Evolutionary conservation across 2,329 filamentous ascomycete species (phyloP).

Genomic region (Setomelanomma holmii): DNA sequence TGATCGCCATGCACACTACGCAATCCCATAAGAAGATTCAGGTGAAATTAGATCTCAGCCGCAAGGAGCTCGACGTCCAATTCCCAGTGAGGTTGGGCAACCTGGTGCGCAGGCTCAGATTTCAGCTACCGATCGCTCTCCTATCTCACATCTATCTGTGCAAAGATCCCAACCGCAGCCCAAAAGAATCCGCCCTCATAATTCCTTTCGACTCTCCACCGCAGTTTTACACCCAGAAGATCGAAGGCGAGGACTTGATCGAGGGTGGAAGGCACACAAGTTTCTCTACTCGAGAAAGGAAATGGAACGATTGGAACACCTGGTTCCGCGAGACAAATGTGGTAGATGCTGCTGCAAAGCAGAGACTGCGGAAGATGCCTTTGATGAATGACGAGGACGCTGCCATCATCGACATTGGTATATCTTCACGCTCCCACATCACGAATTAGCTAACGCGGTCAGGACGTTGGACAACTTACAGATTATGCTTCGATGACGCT

Average conservation of each 20-base stretch:
- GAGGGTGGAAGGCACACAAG: slow-evolving; percentile 12
- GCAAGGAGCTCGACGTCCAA: slow-evolving; percentile 54
- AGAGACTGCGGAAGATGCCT: slow-evolving; percentile 25
- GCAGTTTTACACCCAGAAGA: slow-evolving; percentile 51
- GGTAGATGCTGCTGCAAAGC: slow-evolving; percentile 49
- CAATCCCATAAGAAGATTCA: slow-evolving; percentile 32
- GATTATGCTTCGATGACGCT: slow-evolving; percentile 55
- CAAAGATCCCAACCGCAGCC: slow-evolving; percentile 18
- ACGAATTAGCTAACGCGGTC: background rate
- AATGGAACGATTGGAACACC: slow-evolving; percentile 64
- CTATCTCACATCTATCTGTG: slow-evolving; percentile 53
- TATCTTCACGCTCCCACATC: slow-evolving; percentile 16
- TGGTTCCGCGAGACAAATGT: slow-evolving; percentile 73
- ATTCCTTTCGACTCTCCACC: slow-evolving; percentile 51
- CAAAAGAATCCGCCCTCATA: slow-evolving; percentile 24
- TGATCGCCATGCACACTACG: slow-evolving; percentile 66
- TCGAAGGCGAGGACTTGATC: slow-evolving; percentile 15
- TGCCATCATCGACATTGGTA: slow-evolving; percentile 67
- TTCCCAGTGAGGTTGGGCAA: slow-evolving; percentile 47
- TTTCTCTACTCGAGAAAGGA: slow-evolving; percentile 30
- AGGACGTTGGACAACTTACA: slow-evolving; percentile 70
- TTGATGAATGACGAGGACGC: slow-evolving; percentile 51
- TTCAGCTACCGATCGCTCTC: slow-evolving; percentile 56
- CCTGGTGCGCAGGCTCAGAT: slow-evolving; percentile 42
- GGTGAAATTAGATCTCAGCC: slow-evolving; percentile 53